Evolutionary conservation across 2,329 filamentous ascomycete genomes (phyloP), one percentile per base, ranked within the genome.

Genomic region (Ophiocordyceps sinensis): DNA sequence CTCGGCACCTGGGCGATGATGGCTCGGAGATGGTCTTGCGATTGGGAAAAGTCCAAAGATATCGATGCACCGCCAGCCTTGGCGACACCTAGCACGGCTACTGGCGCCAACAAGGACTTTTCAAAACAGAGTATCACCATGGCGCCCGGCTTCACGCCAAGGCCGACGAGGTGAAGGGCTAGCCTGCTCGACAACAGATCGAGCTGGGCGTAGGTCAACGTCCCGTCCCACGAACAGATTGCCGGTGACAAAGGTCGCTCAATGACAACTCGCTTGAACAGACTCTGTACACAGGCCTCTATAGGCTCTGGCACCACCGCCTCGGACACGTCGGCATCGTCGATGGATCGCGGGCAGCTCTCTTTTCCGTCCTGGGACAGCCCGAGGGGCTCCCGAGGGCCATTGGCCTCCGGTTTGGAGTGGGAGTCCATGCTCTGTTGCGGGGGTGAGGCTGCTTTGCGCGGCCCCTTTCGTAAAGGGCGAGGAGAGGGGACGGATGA

Each of bases 41-140:
- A 26, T 28, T 28, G 14, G 3, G 23, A 23, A 28, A 30, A 14
- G 30, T 55, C 50, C 0, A 53, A 30, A 1, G 46, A 37, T 0
- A 51, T 42, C 17, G 48, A 52, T 1, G 49, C 48, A 10, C 47
- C 51, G 6, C 54, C 54, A 1, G 51, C 45, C 41, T 54, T 55
- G 7, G 54, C 37, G 3, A 54, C 45, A 7, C 43, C 48, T 6
- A 53, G 38, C 43, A 54, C 51, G 1, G 53, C 46, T 2, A 57
- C 47, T 1, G 46, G 32, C 3, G 46, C 41, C 50, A 48, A 50
- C 36, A 38, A 34, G 1, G 52, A 53, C 38, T 55, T 53, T 21
- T 53, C 49, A 36, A 50, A 50, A 14, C 36, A 43, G 15, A 43
- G 23, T 11, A 40, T 29, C 10, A 41, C 38, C 13, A 19, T 21